phyloP scores from a whole-genome alignment of 495 filamentous ascomycete species.

The Neurospora terricola region DNA sequence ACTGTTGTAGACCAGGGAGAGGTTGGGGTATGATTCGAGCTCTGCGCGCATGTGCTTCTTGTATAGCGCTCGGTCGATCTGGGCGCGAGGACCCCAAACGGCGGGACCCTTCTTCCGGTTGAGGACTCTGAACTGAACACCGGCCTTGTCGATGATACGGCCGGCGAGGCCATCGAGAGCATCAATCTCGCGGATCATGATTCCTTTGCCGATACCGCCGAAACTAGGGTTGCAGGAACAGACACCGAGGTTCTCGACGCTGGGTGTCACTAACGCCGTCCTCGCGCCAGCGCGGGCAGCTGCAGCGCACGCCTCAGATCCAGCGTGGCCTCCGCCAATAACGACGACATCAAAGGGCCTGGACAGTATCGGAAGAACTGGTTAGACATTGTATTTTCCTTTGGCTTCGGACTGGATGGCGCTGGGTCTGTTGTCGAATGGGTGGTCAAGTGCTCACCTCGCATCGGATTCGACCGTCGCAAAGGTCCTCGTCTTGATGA shows the following conservation, averaged over 20 bases:
- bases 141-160: constrained; percentile 85
- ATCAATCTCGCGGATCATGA: constrained; percentile 90
- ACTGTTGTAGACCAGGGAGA: constrained; percentile 73
- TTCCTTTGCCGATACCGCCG: constrained; percentile 97
- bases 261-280: constrained; percentile 83
- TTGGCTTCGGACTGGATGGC: background rate
- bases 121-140: constrained; percentile 80
- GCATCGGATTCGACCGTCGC: constrained; percentile 28
- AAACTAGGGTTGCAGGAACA: constrained; percentile 98
- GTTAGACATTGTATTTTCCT: background rate
- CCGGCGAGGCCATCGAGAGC: constrained; percentile 88
- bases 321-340: constrained; percentile 92
- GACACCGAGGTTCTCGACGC: constrained; percentile 78
- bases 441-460: constrained; percentile 18
- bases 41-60: constrained; percentile 88
- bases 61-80: constrained; percentile 90
- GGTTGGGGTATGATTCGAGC: constrained; percentile 60
- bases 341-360: constrained; percentile 89
- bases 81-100: constrained; percentile 92
- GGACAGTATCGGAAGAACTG: background rate
- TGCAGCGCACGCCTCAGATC: constrained; percentile 88
- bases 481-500: constrained; percentile 15
- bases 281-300: constrained; percentile 82
- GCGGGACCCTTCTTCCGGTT: constrained; percentile 88
- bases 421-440: background rate